These are phyloP conservation scores for Pichia thaimueangensis DNA, from an alignment of 805 yeast genomes.

Conservation along the genomic window DNA sequence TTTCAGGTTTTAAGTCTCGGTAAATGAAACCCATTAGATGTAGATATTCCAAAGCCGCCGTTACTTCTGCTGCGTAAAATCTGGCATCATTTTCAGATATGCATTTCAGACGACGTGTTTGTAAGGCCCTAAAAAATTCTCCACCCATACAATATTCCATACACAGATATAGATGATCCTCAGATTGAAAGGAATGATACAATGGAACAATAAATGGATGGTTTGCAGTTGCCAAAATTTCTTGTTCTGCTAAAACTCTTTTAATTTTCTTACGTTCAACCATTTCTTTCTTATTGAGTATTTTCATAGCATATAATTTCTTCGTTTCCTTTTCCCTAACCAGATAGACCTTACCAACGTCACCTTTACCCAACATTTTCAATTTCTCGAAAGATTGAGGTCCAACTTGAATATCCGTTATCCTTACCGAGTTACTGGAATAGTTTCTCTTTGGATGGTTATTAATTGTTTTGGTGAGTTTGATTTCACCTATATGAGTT, in stretches of 20 bases:
- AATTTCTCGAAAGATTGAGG: conserved; percentile 87
- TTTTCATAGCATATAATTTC: conserved; percentile 86
- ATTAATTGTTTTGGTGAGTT: conserved; percentile 27
- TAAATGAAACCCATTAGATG: conserved; percentile 97
- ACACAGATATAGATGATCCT: conserved; percentile 83
- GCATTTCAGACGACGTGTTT: conserved; percentile 81
- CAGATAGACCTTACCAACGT: conserved; percentile 92
- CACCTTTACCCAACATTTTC: conserved; percentile 91
- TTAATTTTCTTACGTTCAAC: conserved; percentile 90
- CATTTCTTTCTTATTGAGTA: conserved; percentile 87
- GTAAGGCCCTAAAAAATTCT: conserved; percentile 93
- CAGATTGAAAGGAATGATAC: conserved; percentile 94
- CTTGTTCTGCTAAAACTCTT: conserved; percentile 94
- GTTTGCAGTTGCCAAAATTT: conserved; percentile 87
- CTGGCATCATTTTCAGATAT: conserved; percentile 83
- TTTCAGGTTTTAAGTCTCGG: conserved; percentile 95
- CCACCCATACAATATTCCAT: conserved; percentile 99
- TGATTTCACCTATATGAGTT: conserved; percentile 35
- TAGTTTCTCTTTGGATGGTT: conserved; percentile 54
- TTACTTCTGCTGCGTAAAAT: conserved; percentile 94
- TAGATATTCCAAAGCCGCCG: conserved; percentile 91
- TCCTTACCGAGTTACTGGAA: conserved; percentile 67
- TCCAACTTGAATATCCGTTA: conserved; percentile 71
- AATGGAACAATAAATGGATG: conserved; percentile 97
- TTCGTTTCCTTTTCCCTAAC: conserved; percentile 77